phyloP scores from a whole-genome alignment of 192 early-diverging fungal genomes.

The Entomortierella beljakovae region DNA sequence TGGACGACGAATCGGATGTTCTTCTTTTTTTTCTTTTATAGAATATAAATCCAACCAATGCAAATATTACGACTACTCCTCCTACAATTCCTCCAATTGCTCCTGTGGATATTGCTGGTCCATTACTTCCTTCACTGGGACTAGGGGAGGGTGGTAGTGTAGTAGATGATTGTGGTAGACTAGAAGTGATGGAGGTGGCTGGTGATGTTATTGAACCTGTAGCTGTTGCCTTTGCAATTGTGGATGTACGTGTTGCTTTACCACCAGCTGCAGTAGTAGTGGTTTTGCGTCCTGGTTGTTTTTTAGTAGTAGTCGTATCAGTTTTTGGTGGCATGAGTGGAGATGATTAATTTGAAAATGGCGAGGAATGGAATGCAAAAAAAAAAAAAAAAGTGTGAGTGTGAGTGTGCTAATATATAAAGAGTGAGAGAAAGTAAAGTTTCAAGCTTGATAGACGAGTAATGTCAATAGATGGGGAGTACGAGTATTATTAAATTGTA shows the following conservation, averaged over 20 bases:
- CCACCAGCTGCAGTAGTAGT: not conserved
- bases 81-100: conserved; percentile 46
- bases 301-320: not conserved
- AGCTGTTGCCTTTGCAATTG: not conserved
- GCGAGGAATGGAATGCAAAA: not conserved
- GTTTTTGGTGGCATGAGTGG: not conserved
- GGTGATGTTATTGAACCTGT: not conserved
- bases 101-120: conserved; percentile 19
- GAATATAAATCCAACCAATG: conserved; percentile 29
- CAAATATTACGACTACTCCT: conserved; percentile 21
- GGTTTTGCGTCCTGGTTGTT: not conserved
- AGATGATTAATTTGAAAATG: not conserved
- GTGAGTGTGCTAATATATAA: not conserved
- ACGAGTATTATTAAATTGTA: too few species aligned
- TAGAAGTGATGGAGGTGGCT: not conserved
- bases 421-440: not conserved
- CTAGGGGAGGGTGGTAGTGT: conserved; percentile 10
- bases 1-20: not conserved
- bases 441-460: conserved; percentile 1
- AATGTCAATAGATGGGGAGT: not conserved
- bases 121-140: not conserved
- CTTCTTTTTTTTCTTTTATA: conserved; percentile 40
- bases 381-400: not conserved
- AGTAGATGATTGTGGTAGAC: not conserved
- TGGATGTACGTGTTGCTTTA: not conserved